Conservation (phyloP, 768 basidiomycete genomes). For the Hysterangium stoloniferum region DNA sequence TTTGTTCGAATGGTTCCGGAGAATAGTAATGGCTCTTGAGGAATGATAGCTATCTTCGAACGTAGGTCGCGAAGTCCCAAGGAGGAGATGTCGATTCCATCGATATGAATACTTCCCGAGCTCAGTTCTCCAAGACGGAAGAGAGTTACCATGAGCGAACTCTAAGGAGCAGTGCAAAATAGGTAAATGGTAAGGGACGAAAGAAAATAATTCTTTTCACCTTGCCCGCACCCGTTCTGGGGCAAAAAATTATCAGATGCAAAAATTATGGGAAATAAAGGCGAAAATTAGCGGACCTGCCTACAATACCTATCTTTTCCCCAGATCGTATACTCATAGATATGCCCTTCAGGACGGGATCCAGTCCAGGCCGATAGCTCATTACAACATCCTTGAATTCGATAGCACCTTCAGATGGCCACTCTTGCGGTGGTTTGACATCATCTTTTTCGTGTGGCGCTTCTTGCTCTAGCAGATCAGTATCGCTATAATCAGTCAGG, state of each 20-base stretch:
- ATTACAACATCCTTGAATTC: constrained; percentile 52
- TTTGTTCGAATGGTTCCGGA: constrained; percentile 40
- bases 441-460: constrained; percentile 53
- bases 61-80: constrained; percentile 64
- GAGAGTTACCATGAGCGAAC: constrained; percentile 54
- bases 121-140: constrained; percentile 64
- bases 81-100: constrained; percentile 59
- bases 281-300: constrained; percentile 29
- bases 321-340: constrained; percentile 51
- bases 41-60: constrained; percentile 48
- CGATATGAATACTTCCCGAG: constrained; percentile 51
- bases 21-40: constrained; percentile 42
- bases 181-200: background rate
- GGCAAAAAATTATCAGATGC: background rate
- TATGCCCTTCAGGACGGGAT: constrained; percentile 63
- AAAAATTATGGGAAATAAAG: constrained; percentile 2
- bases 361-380: constrained; percentile 65
- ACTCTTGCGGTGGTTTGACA: constrained; percentile 45
- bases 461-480: constrained; percentile 51
- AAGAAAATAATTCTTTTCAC: constrained; percentile 21
- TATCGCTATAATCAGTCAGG: constrained; percentile 48
- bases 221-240: constrained; percentile 48
- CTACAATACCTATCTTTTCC: constrained; percentile 76
- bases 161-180: background rate
- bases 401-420: constrained; percentile 58